A percentile compares a stretch with the other conserved stretches of the same genome.
Conservation (phyloP, 176 grass and related monocot species). For the Thalia dealbata region DNA sequence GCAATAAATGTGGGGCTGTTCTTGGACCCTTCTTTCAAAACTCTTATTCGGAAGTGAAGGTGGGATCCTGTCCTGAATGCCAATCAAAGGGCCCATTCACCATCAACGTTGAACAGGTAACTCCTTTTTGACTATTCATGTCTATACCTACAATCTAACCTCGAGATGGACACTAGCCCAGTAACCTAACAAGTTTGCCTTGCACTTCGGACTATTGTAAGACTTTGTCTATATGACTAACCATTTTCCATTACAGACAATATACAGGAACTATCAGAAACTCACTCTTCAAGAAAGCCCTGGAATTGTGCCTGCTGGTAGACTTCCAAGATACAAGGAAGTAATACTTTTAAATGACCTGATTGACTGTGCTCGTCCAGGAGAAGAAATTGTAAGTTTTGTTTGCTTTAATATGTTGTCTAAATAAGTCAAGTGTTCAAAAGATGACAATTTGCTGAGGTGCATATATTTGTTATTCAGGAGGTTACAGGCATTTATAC, state of each 20-base stretch:
- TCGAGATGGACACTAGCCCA: background rate
- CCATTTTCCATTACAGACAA: conserved; percentile 40
- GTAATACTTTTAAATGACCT: conserved; percentile 96
- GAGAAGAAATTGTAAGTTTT: conserved; percentile 96
- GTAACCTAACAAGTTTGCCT: background rate
- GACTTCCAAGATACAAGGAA: conserved; percentile 99
- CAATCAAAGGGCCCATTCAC: conserved; percentile 97
- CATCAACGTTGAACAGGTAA: conserved; percentile 85
- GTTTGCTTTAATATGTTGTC: background rate
- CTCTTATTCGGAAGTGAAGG: conserved; percentile 90
- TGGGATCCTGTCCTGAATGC: conserved; percentile 89
- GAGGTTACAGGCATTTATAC: conserved; percentile 98
- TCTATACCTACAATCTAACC: background rate
- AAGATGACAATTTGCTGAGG: conserved; percentile 13
- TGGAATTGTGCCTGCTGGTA: conserved; percentile 93
- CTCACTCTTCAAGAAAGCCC: conserved; percentile 92
- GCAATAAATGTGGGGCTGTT: conserved; percentile 76
- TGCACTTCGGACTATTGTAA: background rate
- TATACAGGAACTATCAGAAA: conserved; percentile 98
- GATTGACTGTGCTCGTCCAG: conserved; percentile 90
- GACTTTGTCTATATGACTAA: background rate
- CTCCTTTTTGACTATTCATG: conserved; percentile 4
- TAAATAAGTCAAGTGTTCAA: conserved; percentile 9
- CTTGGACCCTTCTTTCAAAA: conserved; percentile 97
- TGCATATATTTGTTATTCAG: conserved; percentile 33